These are phyloP conservation scores for Gracilaria gracilis DNA, from an alignment of 23 red algal genomes.

Conservation along the genomic window DNA sequence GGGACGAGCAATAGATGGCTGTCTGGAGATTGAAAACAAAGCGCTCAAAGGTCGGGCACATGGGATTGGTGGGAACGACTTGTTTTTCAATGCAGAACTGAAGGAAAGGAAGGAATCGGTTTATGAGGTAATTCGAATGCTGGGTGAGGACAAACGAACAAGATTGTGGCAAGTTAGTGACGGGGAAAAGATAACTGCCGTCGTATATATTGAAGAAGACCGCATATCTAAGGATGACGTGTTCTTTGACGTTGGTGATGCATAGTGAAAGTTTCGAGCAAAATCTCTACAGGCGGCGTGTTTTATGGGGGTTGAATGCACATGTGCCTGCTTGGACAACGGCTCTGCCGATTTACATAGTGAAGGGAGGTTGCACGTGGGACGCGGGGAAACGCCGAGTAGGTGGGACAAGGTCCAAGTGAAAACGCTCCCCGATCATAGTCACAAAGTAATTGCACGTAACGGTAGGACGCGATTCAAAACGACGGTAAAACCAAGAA, in stretches of 20 bases:
- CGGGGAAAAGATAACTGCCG: neutral
- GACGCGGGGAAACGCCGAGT: no score
- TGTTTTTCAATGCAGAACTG: constrained; percentile 12
- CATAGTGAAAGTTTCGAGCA: neutral
- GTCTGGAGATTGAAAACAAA: neutral
- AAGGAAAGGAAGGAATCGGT: neutral
- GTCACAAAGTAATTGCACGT: neutral
- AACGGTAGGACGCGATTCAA: neutral
- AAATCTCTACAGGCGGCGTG: neutral
- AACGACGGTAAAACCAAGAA: no score
- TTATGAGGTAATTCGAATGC: constrained; percentile 4
- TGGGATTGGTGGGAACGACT: neutral
- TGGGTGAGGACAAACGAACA: neutral
- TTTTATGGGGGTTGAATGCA: neutral
- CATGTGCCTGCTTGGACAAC: neutral
- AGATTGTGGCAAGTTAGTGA: constrained; percentile 5
- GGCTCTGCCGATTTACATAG: neutral
- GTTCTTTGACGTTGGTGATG: neutral
- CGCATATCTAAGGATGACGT: neutral
- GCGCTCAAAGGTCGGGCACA: neutral
- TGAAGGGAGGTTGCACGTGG: no score
- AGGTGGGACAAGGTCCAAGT: no score
- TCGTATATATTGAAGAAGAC: constrained; percentile 1
- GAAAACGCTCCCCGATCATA: no score
- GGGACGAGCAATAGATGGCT: neutral